These are phyloP conservation scores for Clonostachys rhizophaga DNA, from an alignment of 2,329 filamentous ascomycete species.

Conservation along the genomic window DNA sequence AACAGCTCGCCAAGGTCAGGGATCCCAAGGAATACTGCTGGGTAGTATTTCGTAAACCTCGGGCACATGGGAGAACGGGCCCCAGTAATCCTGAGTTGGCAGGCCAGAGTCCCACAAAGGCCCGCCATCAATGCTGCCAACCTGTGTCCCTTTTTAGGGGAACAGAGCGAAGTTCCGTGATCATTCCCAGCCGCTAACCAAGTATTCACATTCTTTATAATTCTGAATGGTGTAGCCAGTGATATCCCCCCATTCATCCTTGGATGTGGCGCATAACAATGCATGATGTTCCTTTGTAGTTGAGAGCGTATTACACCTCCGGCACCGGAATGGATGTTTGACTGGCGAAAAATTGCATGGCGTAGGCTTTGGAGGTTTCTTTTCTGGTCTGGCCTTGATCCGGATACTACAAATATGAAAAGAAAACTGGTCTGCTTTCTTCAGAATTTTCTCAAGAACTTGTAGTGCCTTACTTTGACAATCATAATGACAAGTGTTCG, in stretches of 20 bases:
- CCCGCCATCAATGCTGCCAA: conserved; percentile 10
- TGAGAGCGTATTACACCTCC: conserved; percentile 32
- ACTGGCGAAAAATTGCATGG: conserved; percentile 30
- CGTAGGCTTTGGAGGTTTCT: conserved; percentile 25
- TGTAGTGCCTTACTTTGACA: conserved; percentile 2
- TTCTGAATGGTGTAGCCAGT: conserved; percentile 8
- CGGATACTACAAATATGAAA: conserved; percentile 4
- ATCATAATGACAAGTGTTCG: conserved; percentile 2
- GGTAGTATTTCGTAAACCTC: conserved; percentile 16
- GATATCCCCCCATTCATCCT: conserved; percentile 10
- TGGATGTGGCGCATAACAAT: conserved; percentile 34
- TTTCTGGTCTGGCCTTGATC: conserved; percentile 22
- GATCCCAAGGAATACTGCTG: conserved; percentile 1
- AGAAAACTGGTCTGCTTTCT: neutral
- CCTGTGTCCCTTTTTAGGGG: neutral
- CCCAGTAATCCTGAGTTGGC: conserved; percentile 9
- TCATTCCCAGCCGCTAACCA: conserved; percentile 8
- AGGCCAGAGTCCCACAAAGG: conserved; percentile 14
- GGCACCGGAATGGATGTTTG: conserved; percentile 38
- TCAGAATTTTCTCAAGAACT: conserved; percentile 1
- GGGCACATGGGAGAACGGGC: conserved; percentile 14
- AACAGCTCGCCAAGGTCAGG: conserved; percentile 8
- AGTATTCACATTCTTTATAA: conserved; percentile 11
- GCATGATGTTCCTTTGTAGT: conserved; percentile 21
- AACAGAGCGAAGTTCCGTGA: conserved; percentile 8